phyloP scores from a whole-genome alignment of 2,329 filamentous ascomycete species.

The Ceratocystis variospora region DNA sequence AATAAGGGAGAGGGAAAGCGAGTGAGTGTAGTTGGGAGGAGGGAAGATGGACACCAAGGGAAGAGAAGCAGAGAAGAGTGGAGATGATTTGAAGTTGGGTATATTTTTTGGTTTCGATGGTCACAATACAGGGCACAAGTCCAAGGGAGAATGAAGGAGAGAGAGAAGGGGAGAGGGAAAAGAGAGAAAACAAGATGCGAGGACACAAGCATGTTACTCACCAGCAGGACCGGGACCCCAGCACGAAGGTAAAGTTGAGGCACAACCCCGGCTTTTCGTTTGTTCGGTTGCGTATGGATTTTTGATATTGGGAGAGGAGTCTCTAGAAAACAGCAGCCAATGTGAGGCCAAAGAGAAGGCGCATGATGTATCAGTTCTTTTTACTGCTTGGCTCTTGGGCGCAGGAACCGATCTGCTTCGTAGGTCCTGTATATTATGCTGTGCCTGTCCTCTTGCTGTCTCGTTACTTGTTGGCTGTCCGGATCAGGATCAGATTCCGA shows the following conservation, averaged over 20 bases:
- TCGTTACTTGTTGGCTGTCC: neutral
- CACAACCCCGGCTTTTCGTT: neutral
- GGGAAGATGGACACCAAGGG: neutral
- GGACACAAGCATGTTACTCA: no score
- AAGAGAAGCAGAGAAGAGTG: slow-evolving; percentile 9
- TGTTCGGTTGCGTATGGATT: neutral
- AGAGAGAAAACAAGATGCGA: slow-evolving; percentile 8
- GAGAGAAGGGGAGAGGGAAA: neutral
- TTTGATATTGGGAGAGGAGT: slow-evolving; percentile 2
- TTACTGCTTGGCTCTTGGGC: neutral
- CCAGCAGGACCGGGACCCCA: no score
- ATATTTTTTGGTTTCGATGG: slow-evolving; percentile 1
- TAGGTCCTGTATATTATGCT: neutral
- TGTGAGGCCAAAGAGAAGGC: neutral
- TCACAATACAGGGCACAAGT: slow-evolving; percentile 8
- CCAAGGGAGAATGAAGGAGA: neutral
- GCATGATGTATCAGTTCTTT: neutral
- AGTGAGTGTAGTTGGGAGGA: neutral
- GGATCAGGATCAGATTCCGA: neutral
- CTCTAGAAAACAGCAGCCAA: neutral
- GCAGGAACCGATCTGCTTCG: neutral
- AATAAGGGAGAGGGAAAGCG: slow-evolving; percentile 1
- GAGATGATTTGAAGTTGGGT: slow-evolving; percentile 3
- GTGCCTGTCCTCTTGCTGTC: neutral
- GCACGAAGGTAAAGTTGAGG: neutral